phyloP scores from a whole-genome alignment of 108 stramenopile species.

The Pseudonitzschia delicatissima region DNA sequence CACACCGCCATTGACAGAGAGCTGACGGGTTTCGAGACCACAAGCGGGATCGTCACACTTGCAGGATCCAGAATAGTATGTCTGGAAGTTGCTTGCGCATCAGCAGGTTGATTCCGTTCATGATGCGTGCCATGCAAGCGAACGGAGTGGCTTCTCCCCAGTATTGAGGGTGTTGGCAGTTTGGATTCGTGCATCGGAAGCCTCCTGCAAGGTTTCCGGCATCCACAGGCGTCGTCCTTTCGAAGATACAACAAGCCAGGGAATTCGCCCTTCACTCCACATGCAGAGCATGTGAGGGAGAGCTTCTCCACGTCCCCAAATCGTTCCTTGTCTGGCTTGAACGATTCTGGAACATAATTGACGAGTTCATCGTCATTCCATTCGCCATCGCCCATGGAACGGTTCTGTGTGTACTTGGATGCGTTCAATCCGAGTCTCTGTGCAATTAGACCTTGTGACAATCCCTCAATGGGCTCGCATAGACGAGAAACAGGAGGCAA shows the following conservation, averaged over 20 bases:
- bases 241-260: constrained; percentile 55
- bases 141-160: constrained; percentile 61
- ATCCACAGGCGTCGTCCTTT: constrained; percentile 20
- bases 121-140: constrained; percentile 53
- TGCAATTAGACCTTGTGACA: constrained; percentile 70
- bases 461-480: constrained; percentile 98
- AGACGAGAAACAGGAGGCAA: constrained; percentile 95
- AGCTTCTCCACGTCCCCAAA: constrained; percentile 84
- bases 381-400: constrained; percentile 30
- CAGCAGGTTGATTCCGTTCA: constrained; percentile 50
- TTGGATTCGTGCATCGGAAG: constrained; percentile 49
- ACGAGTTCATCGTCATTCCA: constrained; percentile 73
- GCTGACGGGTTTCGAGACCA: constrained; percentile 70
- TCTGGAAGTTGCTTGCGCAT: constrained; percentile 37
- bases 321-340: constrained; percentile 69
- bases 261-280: constrained; percentile 54
- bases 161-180: constrained; percentile 50
- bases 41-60: constrained; percentile 84
- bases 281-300: constrained; percentile 55
- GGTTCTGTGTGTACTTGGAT: constrained; percentile 40
- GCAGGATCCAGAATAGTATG: constrained; percentile 65
- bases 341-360: constrained; percentile 77
- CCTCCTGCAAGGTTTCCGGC: constrained; percentile 28
- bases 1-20: constrained; percentile 69
- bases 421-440: constrained; percentile 76